Base-by-base conservation (phyloP, 2,329 filamentous ascomycete genomes). In the Hymenoscyphus scutula region DNA sequence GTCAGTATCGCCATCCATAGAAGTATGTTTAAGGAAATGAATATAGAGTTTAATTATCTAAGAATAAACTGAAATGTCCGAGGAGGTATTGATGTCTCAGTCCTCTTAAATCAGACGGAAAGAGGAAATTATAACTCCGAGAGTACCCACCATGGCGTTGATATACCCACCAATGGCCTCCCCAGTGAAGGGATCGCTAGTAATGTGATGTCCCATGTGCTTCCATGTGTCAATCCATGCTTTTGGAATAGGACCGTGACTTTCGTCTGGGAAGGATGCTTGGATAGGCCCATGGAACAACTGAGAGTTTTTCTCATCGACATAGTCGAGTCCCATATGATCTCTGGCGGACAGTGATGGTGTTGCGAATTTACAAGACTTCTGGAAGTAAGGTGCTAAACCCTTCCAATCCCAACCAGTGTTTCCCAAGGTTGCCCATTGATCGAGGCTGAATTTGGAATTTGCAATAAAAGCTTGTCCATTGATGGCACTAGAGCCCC, bases 161-260 rank as follows among this genome's bases (percentile, higher is more conserved):
- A 15, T 30, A n/a, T 48, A 59, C 7, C 34, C 57, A 23, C 57
- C 61, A 69, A 78, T 41, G 78, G 75, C 59, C 78, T 77, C n/a
- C 77, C 65, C 37, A 76, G 76, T 45, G 51, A 64, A 25, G 70
- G 69, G 4, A 74, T 69, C 17, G 1, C 38, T 45, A 1, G 3
- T 45, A n/a, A 45, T n/a, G 3, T 4, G 38, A 45, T n/a, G 71
- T 82, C 54, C 54, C 10, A 74, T 74, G 57, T 74, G 75, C 15
- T 73, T 75, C 3, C 70, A 73, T 10, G 74, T 74, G 56, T 85
- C 79, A 62, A 85, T 80, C 65, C 85, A 76, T 23, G 84, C 75
- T 32, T 77, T 76, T 82, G 53, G 85, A 75, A 65, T 86, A 86
- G 17, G 77, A 74, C 74, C 32, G 2, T 55, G 1, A 6, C 19